Conservation (phyloP, 352 stramenopile species). For the Phytophthora tentaculata region DNA sequence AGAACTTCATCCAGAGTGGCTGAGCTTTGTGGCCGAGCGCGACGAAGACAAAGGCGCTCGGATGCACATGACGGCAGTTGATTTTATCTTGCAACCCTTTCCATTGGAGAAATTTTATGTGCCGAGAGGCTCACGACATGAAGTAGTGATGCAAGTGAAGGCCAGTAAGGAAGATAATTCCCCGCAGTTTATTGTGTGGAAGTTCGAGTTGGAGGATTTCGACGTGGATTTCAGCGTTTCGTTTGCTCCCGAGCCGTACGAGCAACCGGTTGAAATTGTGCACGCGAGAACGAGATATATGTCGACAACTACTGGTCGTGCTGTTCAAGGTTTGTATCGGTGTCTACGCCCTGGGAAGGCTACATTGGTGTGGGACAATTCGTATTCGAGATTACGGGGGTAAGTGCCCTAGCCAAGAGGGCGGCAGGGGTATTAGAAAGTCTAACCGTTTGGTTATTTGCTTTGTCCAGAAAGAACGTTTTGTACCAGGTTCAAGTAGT, state of each 20-base stretch:
- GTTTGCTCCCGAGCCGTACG: constrained; percentile 52
- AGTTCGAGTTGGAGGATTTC: constrained; percentile 84
- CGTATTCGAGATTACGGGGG: constrained; percentile 79
- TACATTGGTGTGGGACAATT: constrained; percentile 82
- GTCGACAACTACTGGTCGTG: constrained; percentile 48
- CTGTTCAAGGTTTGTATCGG: constrained; percentile 74
- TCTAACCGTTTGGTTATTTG: not conserved
- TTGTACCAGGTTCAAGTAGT: constrained; percentile 81
- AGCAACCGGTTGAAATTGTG: constrained; percentile 60
- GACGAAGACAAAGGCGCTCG: constrained; percentile 50
- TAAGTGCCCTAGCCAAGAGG: constrained; percentile 35
- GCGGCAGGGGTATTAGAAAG: no score
- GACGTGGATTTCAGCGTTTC: constrained; percentile 81
- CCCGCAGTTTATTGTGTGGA: constrained; percentile 79
- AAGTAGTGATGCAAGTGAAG: constrained; percentile 53
- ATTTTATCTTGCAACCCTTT: constrained; percentile 87
- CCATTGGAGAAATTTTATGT: constrained; percentile 65
- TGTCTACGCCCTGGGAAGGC: constrained; percentile 61
- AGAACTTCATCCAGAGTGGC: constrained; percentile 50
- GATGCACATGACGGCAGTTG: constrained; percentile 81
- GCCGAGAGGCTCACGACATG: constrained; percentile 55
- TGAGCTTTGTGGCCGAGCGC: constrained; percentile 60
- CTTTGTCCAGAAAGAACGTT: constrained; percentile 65
- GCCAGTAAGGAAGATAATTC: constrained; percentile 29
- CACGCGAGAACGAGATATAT: constrained; percentile 72